Evolutionary conservation across 768 basidiomycete species (phyloP).

Genomic region (Hirschioporus abietinus): DNA sequence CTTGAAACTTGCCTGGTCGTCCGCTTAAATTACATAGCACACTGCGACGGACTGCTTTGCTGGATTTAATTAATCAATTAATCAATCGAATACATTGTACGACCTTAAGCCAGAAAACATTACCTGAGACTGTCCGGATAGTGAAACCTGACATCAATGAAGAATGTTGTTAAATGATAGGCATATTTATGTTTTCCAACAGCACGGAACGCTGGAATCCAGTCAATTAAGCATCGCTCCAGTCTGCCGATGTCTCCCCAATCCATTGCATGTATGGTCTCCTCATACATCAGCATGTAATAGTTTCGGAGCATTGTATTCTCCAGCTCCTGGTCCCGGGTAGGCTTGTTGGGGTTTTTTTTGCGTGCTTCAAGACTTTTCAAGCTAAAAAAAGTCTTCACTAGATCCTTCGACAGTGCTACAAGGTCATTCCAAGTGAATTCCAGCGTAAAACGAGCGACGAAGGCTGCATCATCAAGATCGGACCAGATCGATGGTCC

Average conservation of each 20-base stretch:
- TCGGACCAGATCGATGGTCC: too few relatives aligned
- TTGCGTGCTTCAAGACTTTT: not conserved
- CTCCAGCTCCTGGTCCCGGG: slow-evolving; percentile 28
- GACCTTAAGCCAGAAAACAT: not conserved
- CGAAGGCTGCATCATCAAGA: slow-evolving; percentile 1
- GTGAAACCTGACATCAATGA: slow-evolving; percentile 17
- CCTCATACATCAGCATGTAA: slow-evolving; percentile 36
- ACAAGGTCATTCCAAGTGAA: slow-evolving; percentile 19
- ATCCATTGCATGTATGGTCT: slow-evolving; percentile 30
- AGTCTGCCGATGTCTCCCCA: slow-evolving; percentile 29
- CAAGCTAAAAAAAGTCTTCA: slow-evolving; percentile 16
- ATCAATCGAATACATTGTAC: not conserved
- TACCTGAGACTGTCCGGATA: slow-evolving; percentile 18
- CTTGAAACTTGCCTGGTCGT: slow-evolving; percentile 22
- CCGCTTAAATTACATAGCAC: slow-evolving; percentile 33
- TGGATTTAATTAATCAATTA: not conserved
- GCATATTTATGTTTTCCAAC: slow-evolving; percentile 32
- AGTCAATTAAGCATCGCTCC: slow-evolving; percentile 21
- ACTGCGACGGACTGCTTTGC: slow-evolving; percentile 18
- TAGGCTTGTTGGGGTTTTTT: not conserved
- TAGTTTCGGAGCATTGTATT: slow-evolving; percentile 28
- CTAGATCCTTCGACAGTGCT: slow-evolving; percentile 21
- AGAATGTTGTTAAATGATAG: slow-evolving; percentile 18
- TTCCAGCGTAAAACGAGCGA: slow-evolving; percentile 18
- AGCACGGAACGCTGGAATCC: slow-evolving; percentile 25